Percentiles rank a stretch among this genome's conserved stretches.
These are phyloP conservation scores for Apiospora aurea DNA, from an alignment of 2,329 filamentous ascomycete genomes.

Conservation along the genomic window DNA sequence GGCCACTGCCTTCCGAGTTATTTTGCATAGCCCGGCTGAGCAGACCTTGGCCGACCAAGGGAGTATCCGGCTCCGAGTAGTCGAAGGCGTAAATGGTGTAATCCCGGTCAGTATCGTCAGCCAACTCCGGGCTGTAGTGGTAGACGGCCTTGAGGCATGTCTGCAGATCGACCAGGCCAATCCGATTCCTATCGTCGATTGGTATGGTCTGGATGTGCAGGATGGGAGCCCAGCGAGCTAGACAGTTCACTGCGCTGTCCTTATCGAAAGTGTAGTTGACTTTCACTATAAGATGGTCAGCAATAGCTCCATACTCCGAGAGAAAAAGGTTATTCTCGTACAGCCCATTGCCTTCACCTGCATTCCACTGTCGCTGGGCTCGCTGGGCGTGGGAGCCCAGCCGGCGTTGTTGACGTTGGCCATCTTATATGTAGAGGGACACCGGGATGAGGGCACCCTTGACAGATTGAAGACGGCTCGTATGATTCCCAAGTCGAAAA, in stretches of 20 bases:
- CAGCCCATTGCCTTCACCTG: slow-evolving; percentile 71
- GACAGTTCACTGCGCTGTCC: slow-evolving; percentile 85
- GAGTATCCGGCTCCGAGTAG: slow-evolving; percentile 92
- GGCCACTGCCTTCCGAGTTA: slow-evolving; percentile 36
- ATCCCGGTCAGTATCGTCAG: slow-evolving; percentile 75
- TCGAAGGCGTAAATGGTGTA: slow-evolving; percentile 98
- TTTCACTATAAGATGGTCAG: slow-evolving; percentile 71
- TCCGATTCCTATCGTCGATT: slow-evolving; percentile 80
- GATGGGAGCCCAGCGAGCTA: slow-evolving; percentile 83
- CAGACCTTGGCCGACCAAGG: slow-evolving; percentile 94
- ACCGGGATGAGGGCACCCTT: background rate
- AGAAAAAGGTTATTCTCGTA: slow-evolving; percentile 51
- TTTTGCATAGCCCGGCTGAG: slow-evolving; percentile 64
- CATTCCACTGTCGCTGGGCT: slow-evolving; percentile 56
- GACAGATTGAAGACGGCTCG: background rate
- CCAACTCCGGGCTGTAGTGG: slow-evolving; percentile 83
- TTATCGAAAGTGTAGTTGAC: slow-evolving; percentile 96
- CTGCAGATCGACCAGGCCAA: slow-evolving; percentile 87
- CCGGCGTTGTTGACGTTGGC: slow-evolving; percentile 34
- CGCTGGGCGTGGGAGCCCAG: slow-evolving; percentile 36
- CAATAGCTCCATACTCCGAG: slow-evolving; percentile 2
- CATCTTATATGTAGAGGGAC: slow-evolving; percentile 17
- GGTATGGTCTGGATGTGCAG: slow-evolving; percentile 81
- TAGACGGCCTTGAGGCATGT: slow-evolving; percentile 85
- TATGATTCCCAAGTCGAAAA: background rate